Evolutionary conservation across 2,329 filamentous ascomycete species (phyloP), one percentile per base, ranked within the genome.

Genomic region (Rosellinia necatrix): DNA sequence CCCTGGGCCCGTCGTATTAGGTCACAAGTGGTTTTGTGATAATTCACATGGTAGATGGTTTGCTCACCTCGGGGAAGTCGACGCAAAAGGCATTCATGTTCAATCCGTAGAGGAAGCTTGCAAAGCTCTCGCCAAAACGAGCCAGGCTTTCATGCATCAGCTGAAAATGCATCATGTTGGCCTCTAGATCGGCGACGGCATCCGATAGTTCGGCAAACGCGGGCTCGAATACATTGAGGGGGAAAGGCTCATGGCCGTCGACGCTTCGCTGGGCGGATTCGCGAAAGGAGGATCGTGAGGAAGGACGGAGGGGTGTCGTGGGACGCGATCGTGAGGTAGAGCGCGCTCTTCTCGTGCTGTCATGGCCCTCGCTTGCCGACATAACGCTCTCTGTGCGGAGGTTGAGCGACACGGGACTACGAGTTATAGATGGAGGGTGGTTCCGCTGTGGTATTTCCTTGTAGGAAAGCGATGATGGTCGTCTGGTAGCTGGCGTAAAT

Each of bases 71-170:
- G 0, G 92, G 90, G 63, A 97, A 99, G 72, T 99, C 94, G 27
- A 97, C 92, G 72, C 93, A 97, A 72, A 97, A 99, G 1, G 94
- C 94, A 73, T 97, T 97, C 92, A 99, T 97, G 70, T 97, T 97
- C 71, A 99, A 74, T 2, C 94, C 94, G 68, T 97, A 99, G 41
- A 99, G 76, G 68, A 99, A 97, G 65, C 89, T 91, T 1, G 92
- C 92, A 74, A 99, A 99, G 69, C 90, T 96, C 79, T 99, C 94
- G 73, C 88, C 93, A 74, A 99, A 99, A 22, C 94, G 85, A 21
- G 91, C 86, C 64, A 99, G 75, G 68, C 91, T 96, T 77, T 97
- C 93, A 70, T 99, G 92, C 87, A 99, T 96, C 61, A 97, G 78
- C 73, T 97, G 93, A 64, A 99, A 86, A 71, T 97, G 92, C 88